Percentiles rank a stretch among this genome's conserved stretches.
Conservation (phyloP, 2,329 filamentous ascomycete species). For the Neobulgaria alba region DNA sequence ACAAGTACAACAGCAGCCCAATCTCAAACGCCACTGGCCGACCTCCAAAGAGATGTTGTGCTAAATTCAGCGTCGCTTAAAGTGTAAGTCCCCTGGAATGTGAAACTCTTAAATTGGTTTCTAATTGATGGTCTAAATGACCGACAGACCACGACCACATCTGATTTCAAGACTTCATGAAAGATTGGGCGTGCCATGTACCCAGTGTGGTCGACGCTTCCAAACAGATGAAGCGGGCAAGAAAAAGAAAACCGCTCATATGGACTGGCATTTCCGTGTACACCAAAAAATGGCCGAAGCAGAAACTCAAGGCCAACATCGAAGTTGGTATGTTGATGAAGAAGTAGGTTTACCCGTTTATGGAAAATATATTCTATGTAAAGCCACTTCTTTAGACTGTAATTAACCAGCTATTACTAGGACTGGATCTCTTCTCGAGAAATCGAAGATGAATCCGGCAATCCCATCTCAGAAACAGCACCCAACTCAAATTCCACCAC, state of each 20-base stretch:
- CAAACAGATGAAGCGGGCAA: constrained; percentile 66
- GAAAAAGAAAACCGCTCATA: constrained; percentile 79
- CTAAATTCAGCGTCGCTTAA: constrained; percentile 64
- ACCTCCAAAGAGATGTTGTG: constrained; percentile 40
- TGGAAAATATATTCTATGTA: no score
- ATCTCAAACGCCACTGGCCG: constrained; percentile 20
- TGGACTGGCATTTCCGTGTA: constrained; percentile 97
- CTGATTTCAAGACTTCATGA: constrained; percentile 71
- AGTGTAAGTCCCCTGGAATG: constrained; percentile 45
- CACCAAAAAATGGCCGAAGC: constrained; percentile 83
- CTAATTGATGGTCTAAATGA: no score
- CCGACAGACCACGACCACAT: constrained; percentile 60
- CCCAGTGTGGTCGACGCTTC: constrained; percentile 86
- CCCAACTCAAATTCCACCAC: constrained; percentile 27
- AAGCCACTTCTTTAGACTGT: no score
- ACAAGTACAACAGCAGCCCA: no score
- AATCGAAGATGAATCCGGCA: constrained; percentile 52
- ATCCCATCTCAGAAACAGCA: constrained; percentile 33
- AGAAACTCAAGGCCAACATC: constrained; percentile 76
- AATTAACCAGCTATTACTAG: no score
- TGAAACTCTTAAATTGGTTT: background rate
- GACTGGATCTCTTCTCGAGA: constrained; percentile 89
- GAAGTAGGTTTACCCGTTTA: constrained; percentile 44
- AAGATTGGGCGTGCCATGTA: constrained; percentile 76
- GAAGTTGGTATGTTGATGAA: constrained; percentile 92